These are phyloP conservation scores for Fusarium newnesense DNA, from an alignment of 2,329 filamentous ascomycete species.

Conservation along the genomic window DNA sequence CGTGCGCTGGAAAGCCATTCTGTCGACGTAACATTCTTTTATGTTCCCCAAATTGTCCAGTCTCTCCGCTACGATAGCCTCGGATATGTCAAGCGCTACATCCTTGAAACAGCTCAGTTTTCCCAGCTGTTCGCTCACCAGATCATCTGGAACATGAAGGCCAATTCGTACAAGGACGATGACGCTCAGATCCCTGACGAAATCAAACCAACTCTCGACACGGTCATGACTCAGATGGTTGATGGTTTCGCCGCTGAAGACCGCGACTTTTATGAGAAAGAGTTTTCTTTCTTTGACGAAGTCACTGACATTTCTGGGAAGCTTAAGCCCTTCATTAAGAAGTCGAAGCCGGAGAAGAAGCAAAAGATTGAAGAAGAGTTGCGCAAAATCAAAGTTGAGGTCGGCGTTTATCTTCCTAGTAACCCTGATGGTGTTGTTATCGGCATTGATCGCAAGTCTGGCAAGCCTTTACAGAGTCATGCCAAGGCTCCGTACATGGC, in stretches of 20 bases:
- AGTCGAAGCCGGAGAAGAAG: slow-evolving; percentile 95
- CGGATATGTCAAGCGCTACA: slow-evolving; percentile 96
- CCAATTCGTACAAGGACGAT: slow-evolving; percentile 97
- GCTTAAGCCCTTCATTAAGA: slow-evolving; percentile 91
- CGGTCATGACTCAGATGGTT: slow-evolving; percentile 86
- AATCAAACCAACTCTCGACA: slow-evolving; percentile 92
- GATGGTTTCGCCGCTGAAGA: slow-evolving; percentile 83
- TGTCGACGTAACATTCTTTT: slow-evolving; percentile 98
- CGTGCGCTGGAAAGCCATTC: slow-evolving; percentile 92
- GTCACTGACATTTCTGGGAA: slow-evolving; percentile 96
- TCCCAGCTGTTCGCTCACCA: slow-evolving; percentile 99
- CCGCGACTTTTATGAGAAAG: slow-evolving; percentile 87
- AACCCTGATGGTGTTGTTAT: slow-evolving; percentile 98
- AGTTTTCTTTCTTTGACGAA: slow-evolving; percentile 98
- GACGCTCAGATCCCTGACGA: slow-evolving; percentile 88
- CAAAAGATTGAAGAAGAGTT: slow-evolving; percentile 99
- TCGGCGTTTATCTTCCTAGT: slow-evolving; percentile 95
- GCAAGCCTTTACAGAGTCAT: slow-evolving; percentile 96
- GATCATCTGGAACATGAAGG: slow-evolving; percentile 99
- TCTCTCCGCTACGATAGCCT: slow-evolving; percentile 90
- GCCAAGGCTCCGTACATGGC: slow-evolving; percentile 99
- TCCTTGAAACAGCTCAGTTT: slow-evolving; percentile 94
- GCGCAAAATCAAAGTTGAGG: slow-evolving; percentile 95
- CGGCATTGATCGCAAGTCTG: slow-evolving; percentile 97
- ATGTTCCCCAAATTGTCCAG: slow-evolving; percentile 98